These are phyloP conservation scores for Penicillium sp. DNA, from an alignment of 2,329 filamentous ascomycete genomes.

Conservation along the genomic window DNA sequence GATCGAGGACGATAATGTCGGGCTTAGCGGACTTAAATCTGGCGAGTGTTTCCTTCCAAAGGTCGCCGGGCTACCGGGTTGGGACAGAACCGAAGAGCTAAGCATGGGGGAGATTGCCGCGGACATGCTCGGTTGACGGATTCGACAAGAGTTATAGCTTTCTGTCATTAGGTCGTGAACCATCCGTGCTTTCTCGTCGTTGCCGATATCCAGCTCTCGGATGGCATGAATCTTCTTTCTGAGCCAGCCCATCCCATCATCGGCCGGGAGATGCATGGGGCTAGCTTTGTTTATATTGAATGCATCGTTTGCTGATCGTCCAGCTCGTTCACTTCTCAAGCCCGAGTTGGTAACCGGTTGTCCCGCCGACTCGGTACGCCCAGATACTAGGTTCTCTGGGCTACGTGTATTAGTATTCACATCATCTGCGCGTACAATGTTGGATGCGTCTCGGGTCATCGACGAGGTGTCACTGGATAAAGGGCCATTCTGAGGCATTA, in stretches of 20 bases:
- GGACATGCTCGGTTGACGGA: slow-evolving; percentile 6
- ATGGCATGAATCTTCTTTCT: slow-evolving; percentile 65
- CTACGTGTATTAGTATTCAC: background rate
- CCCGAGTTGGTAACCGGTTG: background rate
- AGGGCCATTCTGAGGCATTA: slow-evolving; percentile 5
- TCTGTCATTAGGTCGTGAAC: slow-evolving; percentile 69
- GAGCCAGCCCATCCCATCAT: slow-evolving; percentile 70
- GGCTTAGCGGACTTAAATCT: slow-evolving; percentile 27
- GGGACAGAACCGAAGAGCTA: slow-evolving; percentile 24
- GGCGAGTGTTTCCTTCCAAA: slow-evolving; percentile 18
- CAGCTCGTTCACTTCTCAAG: background rate
- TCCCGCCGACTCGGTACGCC: background rate
- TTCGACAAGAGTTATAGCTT: slow-evolving; percentile 54
- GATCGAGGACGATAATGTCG: slow-evolving; percentile 26
- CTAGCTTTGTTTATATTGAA: slow-evolving; percentile 17
- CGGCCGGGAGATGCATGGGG: slow-evolving; percentile 56
- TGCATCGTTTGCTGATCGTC: background rate
- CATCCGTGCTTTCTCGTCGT: slow-evolving; percentile 63
- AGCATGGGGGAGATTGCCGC: slow-evolving; percentile 20
- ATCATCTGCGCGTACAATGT: background rate
- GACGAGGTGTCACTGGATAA: background rate
- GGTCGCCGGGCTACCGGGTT: slow-evolving; percentile 31
- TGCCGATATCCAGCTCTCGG: slow-evolving; percentile 56
- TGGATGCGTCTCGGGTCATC: background rate
- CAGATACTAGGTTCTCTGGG: background rate